Evolutionary conservation across 2,329 filamentous ascomycete species (phyloP), one percentile per base, ranked within the genome.

Genomic region (Diaporthe sp.): DNA sequence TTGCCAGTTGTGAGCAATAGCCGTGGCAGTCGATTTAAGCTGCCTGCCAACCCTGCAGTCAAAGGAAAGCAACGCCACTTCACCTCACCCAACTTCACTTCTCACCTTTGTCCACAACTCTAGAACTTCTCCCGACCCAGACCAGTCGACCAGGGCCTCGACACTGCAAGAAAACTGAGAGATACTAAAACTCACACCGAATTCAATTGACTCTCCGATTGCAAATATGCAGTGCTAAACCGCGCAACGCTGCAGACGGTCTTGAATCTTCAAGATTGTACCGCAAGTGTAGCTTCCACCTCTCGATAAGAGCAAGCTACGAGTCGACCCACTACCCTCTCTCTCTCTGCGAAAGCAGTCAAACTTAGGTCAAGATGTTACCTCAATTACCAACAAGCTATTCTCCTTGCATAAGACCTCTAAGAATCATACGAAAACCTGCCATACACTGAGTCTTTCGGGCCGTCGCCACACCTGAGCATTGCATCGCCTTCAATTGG

Each of bases 281-380:
- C 68, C 68, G 67, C 68, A 61, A 72, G n/a, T 67, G 42, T 67
- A 63, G 61, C 55, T 65, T 55, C 63, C 37, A 65, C 55, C 37
- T 72, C 60, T 70, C 51, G 42, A 10, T 31, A 25, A 49, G 61
- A 65, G 53, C 55, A 28, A 39, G 25, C 67, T 70, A 44, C 61
- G 55, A 58, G 47, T 51, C 68, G 44, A 53, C 49, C 49, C 17
- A 53, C 17, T 47, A 42, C 34, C 31, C 47, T 60, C 42, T 44
- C n/a, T 37, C 34, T 57, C 17, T 47, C 60, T 72, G 74, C 68
- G 71, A 61, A 74, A 72, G 68, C 63, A 73, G 73, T n/a, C 71
- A 57, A 49, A 55, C 20, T 10, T 10, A 60, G 20, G 55, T 71
- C 81, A 86, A 86, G 79, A 87, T 86, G 85, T 85, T 85, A 81